These are phyloP conservation scores for Euphrasia arctica DNA, from an alignment of 305 asterid species.

Conservation along the genomic window DNA sequence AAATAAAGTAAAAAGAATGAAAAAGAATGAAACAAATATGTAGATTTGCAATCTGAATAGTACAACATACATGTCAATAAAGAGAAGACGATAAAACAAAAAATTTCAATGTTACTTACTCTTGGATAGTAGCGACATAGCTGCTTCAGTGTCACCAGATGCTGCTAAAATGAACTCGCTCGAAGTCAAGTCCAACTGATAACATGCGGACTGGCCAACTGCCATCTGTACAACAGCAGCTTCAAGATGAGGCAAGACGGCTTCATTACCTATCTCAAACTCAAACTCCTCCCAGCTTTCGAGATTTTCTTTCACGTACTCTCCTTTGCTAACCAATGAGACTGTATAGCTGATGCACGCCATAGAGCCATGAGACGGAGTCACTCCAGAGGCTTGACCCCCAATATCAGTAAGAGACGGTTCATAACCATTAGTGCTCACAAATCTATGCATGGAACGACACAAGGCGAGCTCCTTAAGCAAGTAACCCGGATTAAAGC, in stretches of 20 bases:
- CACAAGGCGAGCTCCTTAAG: slow-evolving; percentile 47
- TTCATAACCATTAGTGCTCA: slow-evolving; percentile 29
- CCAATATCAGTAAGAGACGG: slow-evolving; percentile 30
- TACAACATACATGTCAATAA: neutral
- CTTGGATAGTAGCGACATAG: slow-evolving; percentile 47
- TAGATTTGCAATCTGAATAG: neutral
- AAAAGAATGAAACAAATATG: neutral
- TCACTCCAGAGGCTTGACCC: slow-evolving; percentile 49
- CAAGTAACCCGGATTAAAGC: slow-evolving; percentile 43
- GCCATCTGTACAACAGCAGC: slow-evolving; percentile 65
- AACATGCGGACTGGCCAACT: slow-evolving; percentile 70
- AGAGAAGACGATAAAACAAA: neutral
- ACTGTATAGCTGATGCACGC: slow-evolving; percentile 60
- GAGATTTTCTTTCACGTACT: slow-evolving; percentile 48
- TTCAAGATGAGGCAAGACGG: slow-evolving; percentile 63
- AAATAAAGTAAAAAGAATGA: neutral
- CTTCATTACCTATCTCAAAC: slow-evolving; percentile 81
- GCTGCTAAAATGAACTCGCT: slow-evolving; percentile 70
- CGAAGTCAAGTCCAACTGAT: slow-evolving; percentile 60
- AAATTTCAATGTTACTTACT: slow-evolving; percentile 36
- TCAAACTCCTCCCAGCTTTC: slow-evolving; percentile 90
- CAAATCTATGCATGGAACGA: slow-evolving; percentile 42
- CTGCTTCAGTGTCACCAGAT: slow-evolving; percentile 49
- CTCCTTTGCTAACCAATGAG: slow-evolving; percentile 50
- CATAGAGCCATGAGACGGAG: slow-evolving; percentile 68